These are phyloP conservation scores for Raphanus raphanistrum DNA, from an alignment of 345 rosid genomes.

Conservation along the genomic window DNA sequence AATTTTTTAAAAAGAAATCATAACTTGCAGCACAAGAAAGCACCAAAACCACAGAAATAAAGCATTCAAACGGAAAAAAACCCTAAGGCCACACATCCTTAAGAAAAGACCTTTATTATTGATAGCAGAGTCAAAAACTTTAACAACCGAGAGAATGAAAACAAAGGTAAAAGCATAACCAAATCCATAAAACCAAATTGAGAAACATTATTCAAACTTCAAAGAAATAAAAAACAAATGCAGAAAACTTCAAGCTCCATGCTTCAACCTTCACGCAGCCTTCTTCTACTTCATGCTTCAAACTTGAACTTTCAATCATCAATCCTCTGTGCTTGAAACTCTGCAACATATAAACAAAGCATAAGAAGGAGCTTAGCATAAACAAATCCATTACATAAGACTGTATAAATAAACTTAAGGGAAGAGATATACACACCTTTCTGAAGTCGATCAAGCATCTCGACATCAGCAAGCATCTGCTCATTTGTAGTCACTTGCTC, in stretches of 20 bases:
- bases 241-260: background rate
- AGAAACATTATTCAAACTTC: background rate
- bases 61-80: too few relatives aligned
- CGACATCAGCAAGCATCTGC: background rate
- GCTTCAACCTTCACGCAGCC: background rate
- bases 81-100: background rate
- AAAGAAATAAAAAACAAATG: background rate
- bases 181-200: background rate
- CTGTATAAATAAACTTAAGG: background rate
- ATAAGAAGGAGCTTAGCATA: background rate
- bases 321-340: background rate
- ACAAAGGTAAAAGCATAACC: too few relatives aligned
- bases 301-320: background rate
- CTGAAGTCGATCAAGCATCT: background rate
- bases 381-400: background rate
- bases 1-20: too few relatives aligned
- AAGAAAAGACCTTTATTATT: too few relatives aligned
- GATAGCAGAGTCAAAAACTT: background rate
- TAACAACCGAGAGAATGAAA: too few relatives aligned
- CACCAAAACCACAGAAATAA: background rate
- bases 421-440: background rate
- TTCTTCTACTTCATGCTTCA: background rate
- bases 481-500: background rate
- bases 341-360: background rate
- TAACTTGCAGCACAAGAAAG: background rate